These are phyloP conservation scores for Paramecium tetraurelia DNA, from an alignment of 73 alveolate species.

Conservation along the genomic window DNA sequence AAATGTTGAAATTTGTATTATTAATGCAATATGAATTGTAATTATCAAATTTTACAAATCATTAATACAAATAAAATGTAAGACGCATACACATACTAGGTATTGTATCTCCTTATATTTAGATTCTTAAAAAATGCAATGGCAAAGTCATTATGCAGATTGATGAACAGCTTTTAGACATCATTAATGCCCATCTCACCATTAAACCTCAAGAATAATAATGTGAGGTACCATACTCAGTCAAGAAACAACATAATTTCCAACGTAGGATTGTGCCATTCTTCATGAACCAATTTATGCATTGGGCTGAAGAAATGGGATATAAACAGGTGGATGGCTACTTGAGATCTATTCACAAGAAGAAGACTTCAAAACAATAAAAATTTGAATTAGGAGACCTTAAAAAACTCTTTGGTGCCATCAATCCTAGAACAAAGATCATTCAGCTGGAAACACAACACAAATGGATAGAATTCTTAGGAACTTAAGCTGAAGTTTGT, in stretches of 20 bases:
- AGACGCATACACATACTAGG: neutral
- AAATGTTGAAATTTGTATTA: neutral
- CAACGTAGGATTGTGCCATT: slow-evolving; percentile 23
- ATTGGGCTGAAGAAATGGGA: slow-evolving; percentile 51
- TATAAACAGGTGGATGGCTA: slow-evolving; percentile 38
- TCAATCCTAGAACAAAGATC: slow-evolving; percentile 33
- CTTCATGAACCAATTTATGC: slow-evolving; percentile 47
- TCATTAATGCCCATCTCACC: neutral
- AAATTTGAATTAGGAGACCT: slow-evolving; percentile 45
- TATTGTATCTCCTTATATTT: neutral
- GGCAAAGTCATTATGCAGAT: neutral
- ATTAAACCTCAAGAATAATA: neutral
- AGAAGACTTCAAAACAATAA: slow-evolving; percentile 33
- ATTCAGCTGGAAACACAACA: neutral
- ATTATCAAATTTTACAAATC: neutral
- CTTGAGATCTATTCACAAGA: slow-evolving; percentile 21
- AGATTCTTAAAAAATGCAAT: slow-evolving; percentile 18
- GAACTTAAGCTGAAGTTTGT: slow-evolving; percentile 37
- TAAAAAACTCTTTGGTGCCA: slow-evolving; percentile 33
- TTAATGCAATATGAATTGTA: neutral
- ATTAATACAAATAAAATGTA: neutral
- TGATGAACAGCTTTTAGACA: neutral
- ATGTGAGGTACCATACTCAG: neutral
- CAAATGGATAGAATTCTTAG: slow-evolving; percentile 36
- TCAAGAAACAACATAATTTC: neutral